These are phyloP conservation scores for Penicillium waksmanii DNA, from an alignment of 495 filamentous ascomycete genomes.

Conservation along the genomic window DNA sequence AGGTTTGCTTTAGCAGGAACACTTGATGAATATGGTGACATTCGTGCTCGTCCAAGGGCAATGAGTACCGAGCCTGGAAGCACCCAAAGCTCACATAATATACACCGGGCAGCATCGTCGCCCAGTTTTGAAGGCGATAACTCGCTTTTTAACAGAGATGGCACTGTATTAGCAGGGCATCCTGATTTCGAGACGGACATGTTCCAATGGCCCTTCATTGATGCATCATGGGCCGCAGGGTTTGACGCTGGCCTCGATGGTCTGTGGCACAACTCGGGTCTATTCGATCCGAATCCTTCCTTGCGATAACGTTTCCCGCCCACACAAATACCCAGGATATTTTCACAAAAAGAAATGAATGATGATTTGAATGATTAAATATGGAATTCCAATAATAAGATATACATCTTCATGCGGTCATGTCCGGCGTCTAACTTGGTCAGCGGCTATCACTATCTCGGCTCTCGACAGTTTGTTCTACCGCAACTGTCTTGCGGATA, in stretches of 20 bases:
- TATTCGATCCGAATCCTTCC: conserved; percentile 28
- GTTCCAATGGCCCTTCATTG: conserved; percentile 51
- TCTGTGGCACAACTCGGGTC: conserved; percentile 33
- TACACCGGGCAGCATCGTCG: conserved; percentile 8
- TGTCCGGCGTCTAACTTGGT: neutral
- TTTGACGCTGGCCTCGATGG: conserved; percentile 45
- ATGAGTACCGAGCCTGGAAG: conserved; percentile 16
- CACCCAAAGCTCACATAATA: conserved; percentile 5
- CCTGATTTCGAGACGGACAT: conserved; percentile 46
- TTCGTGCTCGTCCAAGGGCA: conserved; percentile 36
- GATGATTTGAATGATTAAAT: conserved; percentile 2
- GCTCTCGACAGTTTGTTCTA: conserved; percentile 41
- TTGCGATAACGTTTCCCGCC: conserved; percentile 13
- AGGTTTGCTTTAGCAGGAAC: conserved; percentile 42
- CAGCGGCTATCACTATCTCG: conserved; percentile 12
- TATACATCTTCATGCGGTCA: neutral
- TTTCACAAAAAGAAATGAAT: conserved; percentile 4
- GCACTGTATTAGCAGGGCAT: conserved; percentile 11
- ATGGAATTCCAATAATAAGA: neutral
- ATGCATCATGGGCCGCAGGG: conserved; percentile 45
- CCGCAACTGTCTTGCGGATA: conserved; percentile 44
- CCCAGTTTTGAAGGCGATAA: conserved; percentile 17
- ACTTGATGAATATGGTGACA: conserved; percentile 50
- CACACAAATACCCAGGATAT: neutral
- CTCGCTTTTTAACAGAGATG: conserved; percentile 16